A percentile compares a stretch with the other conserved stretches of the same genome.
These are phyloP conservation scores for Oryza meridionalis DNA, from an alignment of 176 grass and related monocot species.

Conservation along the genomic window DNA sequence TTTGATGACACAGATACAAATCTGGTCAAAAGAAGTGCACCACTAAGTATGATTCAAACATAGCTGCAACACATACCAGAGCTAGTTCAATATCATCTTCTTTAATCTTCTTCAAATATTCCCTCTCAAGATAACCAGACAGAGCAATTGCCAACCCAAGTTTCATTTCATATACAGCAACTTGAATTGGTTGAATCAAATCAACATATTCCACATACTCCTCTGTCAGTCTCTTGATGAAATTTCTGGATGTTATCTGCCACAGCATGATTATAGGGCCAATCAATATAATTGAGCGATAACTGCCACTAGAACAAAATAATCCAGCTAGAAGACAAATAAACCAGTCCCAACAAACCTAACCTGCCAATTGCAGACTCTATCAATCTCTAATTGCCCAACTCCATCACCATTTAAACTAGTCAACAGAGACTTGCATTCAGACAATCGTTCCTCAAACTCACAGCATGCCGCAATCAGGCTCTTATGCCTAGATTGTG, in stretches of 20 bases:
- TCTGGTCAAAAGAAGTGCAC: slow-evolving; percentile 4
- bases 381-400: slow-evolving; percentile 58
- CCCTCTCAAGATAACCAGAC: slow-evolving; percentile 70
- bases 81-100: slow-evolving; percentile 63
- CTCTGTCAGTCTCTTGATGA: slow-evolving; percentile 79
- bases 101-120: slow-evolving; percentile 70
- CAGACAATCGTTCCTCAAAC: slow-evolving; percentile 58
- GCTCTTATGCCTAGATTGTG: slow-evolving; percentile 65
- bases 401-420: slow-evolving; percentile 49
- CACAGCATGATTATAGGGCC: slow-evolving; percentile 10
- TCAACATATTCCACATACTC: slow-evolving; percentile 81
- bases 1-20: not conserved
- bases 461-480: slow-evolving; percentile 69
- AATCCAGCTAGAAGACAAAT: slow-evolving; percentile 17
- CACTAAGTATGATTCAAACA: slow-evolving; percentile 4
- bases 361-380: slow-evolving; percentile 89
- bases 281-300: slow-evolving; percentile 26
- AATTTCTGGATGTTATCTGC: slow-evolving; percentile 68
- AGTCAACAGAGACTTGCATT: slow-evolving; percentile 52
- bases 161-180: slow-evolving; percentile 97
- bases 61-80: slow-evolving; percentile 60
- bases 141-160: slow-evolving; percentile 78
- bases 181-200: slow-evolving; percentile 94
- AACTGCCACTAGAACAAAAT: not conserved
- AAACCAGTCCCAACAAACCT: slow-evolving; percentile 33